These are phyloP conservation scores for Apodospora peruviana DNA, from an alignment of 495 filamentous ascomycete species.

Conservation along the genomic window DNA sequence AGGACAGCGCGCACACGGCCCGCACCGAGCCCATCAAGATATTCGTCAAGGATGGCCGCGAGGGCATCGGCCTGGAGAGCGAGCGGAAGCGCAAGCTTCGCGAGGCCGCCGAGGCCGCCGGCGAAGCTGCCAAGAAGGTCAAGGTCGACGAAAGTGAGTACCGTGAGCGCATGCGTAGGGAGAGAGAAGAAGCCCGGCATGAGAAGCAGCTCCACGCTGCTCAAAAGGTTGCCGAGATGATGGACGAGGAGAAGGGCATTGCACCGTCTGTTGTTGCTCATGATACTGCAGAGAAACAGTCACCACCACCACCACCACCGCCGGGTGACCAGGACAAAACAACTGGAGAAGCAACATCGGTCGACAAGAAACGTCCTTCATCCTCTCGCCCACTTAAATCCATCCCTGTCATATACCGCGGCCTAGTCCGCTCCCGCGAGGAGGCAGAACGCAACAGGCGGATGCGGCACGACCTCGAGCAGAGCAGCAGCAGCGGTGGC, in stretches of 20 bases:
- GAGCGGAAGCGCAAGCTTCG: conserved; percentile 77
- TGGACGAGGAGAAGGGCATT: conserved; percentile 50
- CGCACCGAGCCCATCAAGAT: conserved; percentile 62
- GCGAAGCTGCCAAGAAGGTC: conserved; percentile 50
- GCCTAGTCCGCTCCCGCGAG: conserved; percentile 60
- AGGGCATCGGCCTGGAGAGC: conserved; percentile 79
- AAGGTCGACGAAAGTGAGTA: conserved; percentile 72
- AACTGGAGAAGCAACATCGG: conserved; percentile 6
- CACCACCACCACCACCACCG: background rate
- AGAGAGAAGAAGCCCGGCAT: conserved; percentile 63
- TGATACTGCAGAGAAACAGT: too few relatives aligned
- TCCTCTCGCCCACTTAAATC: conserved; percentile 43
- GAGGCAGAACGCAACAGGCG: conserved; percentile 64
- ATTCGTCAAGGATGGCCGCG: conserved; percentile 68
- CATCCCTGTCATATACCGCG: conserved; percentile 76
- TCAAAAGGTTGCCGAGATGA: conserved; percentile 73
- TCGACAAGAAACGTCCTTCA: conserved; percentile 34
- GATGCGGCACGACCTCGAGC: conserved; percentile 64
- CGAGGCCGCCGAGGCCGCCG: conserved; percentile 54
- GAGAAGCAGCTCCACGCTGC: conserved; percentile 67
- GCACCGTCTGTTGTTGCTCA: too few relatives aligned
- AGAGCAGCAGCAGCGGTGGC: conserved; percentile 32
- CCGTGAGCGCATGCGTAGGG: conserved; percentile 63
- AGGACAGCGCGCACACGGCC: background rate
- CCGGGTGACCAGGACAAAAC: conserved; percentile 13